These are phyloP conservation scores for Wickerhamiella alocasiicola DNA, from an alignment of 805 yeast species.

Conservation along the genomic window DNA sequence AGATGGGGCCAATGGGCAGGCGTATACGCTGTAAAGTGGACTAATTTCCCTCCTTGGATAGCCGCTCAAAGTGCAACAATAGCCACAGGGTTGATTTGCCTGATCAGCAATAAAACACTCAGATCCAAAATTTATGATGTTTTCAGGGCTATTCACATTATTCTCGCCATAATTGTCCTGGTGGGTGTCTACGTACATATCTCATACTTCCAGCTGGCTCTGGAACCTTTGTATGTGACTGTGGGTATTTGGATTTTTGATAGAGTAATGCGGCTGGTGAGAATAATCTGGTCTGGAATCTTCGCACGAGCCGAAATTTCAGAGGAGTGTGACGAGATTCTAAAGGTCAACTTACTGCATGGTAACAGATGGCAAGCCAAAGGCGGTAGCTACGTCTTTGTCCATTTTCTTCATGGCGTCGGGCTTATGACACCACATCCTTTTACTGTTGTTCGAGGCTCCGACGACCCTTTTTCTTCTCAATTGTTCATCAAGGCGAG, in stretches of 20 bases:
- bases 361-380: conserved; percentile 36
- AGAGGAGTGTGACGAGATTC: conserved; percentile 19
- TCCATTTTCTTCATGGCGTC: conserved; percentile 35
- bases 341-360: conserved; percentile 23
- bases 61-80: conserved; percentile 37
- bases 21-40: conserved; percentile 24
- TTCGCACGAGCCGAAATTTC: conserved; percentile 17
- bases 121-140: conserved; percentile 52
- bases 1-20: conserved; percentile 29
- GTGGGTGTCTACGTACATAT: conserved; percentile 7
- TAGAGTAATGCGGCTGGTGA: conserved; percentile 41
- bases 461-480: conserved; percentile 5
- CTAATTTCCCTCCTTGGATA: conserved; percentile 17
- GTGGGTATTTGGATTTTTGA: conserved; percentile 63
- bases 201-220: conserved; percentile 9
- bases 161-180: conserved; percentile 25
- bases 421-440: conserved; percentile 62
- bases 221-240: conserved; percentile 32
- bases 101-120: conserved; percentile 45
- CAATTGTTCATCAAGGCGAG: conserved; percentile 23
- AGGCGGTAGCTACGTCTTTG: conserved; percentile 47
- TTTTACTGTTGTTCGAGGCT: conserved; percentile 33
- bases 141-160: conserved; percentile 43
- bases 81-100: conserved; percentile 33
- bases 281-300: conserved; percentile 44